Percentiles rank a stretch among this genome's conserved stretches.
Evolutionary conservation across 768 basidiomycete species (phyloP).

Genomic region (Serendipita indica): DNA sequence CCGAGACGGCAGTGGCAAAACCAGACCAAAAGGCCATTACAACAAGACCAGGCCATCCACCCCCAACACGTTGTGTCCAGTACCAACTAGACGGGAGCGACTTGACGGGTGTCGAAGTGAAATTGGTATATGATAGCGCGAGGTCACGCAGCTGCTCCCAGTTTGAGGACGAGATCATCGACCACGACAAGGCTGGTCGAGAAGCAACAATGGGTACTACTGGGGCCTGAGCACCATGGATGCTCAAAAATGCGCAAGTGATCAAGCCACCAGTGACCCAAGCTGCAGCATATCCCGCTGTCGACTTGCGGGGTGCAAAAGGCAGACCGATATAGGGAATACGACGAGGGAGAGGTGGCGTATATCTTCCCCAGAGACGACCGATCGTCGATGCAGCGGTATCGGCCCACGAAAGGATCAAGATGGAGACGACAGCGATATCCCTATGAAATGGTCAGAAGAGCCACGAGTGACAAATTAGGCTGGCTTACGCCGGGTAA

Average conservation of each 20-base stretch:
- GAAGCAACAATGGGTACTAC: constrained; percentile 13
- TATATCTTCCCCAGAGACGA: constrained; percentile 61
- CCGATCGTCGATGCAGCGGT: constrained; percentile 88
- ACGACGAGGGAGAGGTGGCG: constrained; percentile 41
- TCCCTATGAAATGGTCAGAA: constrained; percentile 30
- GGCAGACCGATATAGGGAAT: constrained; percentile 35
- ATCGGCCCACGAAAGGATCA: constrained; percentile 92
- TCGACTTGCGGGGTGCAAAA: constrained; percentile 66
- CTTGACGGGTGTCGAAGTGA: neutral
- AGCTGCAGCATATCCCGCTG: constrained; percentile 75
- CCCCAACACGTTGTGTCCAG: constrained; percentile 21
- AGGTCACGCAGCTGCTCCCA: neutral
- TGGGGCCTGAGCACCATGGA: constrained; percentile 35
- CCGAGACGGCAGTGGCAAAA: constrained; percentile 68
- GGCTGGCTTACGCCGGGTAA: constrained; percentile 35
- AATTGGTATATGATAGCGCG: constrained; percentile 3
- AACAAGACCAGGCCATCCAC: constrained; percentile 37
- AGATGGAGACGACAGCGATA: constrained; percentile 75
- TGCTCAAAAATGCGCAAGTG: constrained; percentile 57
- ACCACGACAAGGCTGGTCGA: neutral
- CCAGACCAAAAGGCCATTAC: constrained; percentile 52
- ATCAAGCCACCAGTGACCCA: constrained; percentile 53
- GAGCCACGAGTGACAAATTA: neutral
- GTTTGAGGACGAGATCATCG: neutral
- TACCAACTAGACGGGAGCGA: constrained; percentile 15